Base-by-base conservation (phyloP, 225 moss, liverwort and hornwort species). In the Physcomitrellopsis africana region DNA sequence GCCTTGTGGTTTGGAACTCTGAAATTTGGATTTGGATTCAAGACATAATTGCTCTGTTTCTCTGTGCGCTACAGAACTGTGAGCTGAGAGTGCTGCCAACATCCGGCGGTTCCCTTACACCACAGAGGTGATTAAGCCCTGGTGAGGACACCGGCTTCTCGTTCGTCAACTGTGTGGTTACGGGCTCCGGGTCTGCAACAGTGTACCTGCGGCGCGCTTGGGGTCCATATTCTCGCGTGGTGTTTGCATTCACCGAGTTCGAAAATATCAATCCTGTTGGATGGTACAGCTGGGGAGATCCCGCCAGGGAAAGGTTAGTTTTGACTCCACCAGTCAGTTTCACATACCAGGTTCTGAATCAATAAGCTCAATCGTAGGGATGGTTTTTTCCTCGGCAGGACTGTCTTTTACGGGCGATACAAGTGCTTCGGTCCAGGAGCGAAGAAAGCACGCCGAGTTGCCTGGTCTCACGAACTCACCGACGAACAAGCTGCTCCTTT, bases 171-270 rank as follows among this genome's bases (percentile, higher is more conserved):
- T 90, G 88, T 81, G 74, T 62, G 60, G 85, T 90, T 45, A 88
- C 88, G 4, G 90, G 90, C 32, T 60, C 75, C 0, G 88, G 88
- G 17, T 76, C 79, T 32, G 76, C 80, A 5, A 81, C 81, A 8
- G 86, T 86, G 64, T 90, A 85, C 68, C 81, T 90, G 3, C 88
- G 90, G n/a, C 87, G 90, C 19, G 90, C 90, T 8, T 90, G 90
- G 90, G 90, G 90, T 53, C 83, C 88, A 3, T 90, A 88, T 60
- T 88, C 88, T 15, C 85, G 90, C 26, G 90, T 90, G 11, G 88
- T 90, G 60, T 90, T 85, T 70, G 81, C 83, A 49, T 79, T 29
- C 3, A 88, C 88, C 3, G 83, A 85, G 17, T 83, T 90, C 58
- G 73, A 72, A 46, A 84, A 87, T 60, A 72, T 89, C 80, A 80